Base-by-base conservation (phyloP, 176 grass and related monocot genomes). In the Avena insularis region DNA sequence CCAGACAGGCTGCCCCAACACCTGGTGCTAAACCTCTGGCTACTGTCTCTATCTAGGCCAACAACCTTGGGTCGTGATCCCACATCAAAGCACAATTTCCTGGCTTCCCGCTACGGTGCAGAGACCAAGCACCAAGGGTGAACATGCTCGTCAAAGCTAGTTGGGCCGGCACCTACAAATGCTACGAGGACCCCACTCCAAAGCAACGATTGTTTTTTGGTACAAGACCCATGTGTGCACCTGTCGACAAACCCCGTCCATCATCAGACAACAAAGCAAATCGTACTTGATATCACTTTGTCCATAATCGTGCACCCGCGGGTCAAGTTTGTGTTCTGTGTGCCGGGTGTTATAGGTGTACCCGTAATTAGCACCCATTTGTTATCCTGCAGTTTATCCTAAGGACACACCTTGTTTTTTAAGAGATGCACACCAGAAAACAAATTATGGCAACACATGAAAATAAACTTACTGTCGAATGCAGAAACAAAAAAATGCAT, bases 311-410 rank as follows among this genome's bases (percentile, higher is more conserved):
- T 53, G 47, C 72, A 29, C 51, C 47, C 21, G 51, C 48, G 6
- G 23, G 25, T 15, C 49, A 77, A 77, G 48, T 33, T 77, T 19
- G 48, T 54, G 25, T 77, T 54, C 8, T 54, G 21, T 25, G 73
- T 77, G 73, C 73, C 48, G 31, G 51, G n/a, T 51, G 45, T 45
- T 75, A 66, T 75, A 66, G 12, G 8, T 50, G 51, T 75, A 54
- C 48, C 68, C 58, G 6, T 40, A 70, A 62, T 38, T 79, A 63
- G 50, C 50, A 31, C 48, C 57, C 46, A 87, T n/a, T 67, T 85
- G 76, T 68, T 81, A 85, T 69, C 50, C 67, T 90, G 23, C 14
- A 51, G 50, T 85, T 40, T 56, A 35, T 57, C 75, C 23, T 50
- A 38, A 62, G 71, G 67, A 90, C 70, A 33, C 15, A 79, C n/a